Evolutionary conservation across 208 protist species (phyloP), one percentile per base, ranked within the genome.

Genomic region (Eutreptiella sp.): DNA sequence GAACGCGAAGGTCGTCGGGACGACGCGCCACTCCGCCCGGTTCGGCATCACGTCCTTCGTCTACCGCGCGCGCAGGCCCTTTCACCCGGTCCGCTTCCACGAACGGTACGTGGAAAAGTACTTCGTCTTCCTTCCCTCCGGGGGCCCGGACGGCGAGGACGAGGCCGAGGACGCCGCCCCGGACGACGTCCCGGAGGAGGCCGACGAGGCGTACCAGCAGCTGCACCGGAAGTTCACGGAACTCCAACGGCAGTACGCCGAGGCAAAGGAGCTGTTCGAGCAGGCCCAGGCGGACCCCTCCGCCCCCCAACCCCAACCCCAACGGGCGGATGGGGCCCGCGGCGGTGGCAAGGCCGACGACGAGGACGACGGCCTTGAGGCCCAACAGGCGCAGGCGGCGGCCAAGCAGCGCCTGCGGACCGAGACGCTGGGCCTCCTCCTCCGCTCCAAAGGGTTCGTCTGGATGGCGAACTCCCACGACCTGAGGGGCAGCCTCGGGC

Each of bases 361-460:
- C 19, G 9, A 27, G 43, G 23, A 5, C 16, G 23, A 7, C 26
- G 43, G 16, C 19, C 5, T 48, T 7, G 43, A 14, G 9, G 26
- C 43, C 9, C 16, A 21, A 11, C 21, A n/a, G 23, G 43, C 43
- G 9, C 43, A 23, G 19, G n/a, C n/a, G n/a, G n/a, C n/a, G n/a
- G n/a, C n/a, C n/a, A n/a, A n/a, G n/a, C 16, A 29, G 53, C 16
- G 7, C 7, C 19, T 43, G 7, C 29, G 29, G 27, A 4, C 5
- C 38, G 4, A 5, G 16, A 31, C 7, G 32, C 43, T 64, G 31
- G 41, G 41, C 9, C 9, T 4, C 24, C 72, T 84, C 1, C 38
- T 85, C 3, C 54, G 80, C 26, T 68, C 54, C 0, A 85, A 85
- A 38, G 78, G 78, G 1, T 86, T 81, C 39, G 34, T 66, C 2